Evolutionary conservation across 129 eudicot genomes (phyloP).

Genomic region (Lonicera japonica): DNA sequence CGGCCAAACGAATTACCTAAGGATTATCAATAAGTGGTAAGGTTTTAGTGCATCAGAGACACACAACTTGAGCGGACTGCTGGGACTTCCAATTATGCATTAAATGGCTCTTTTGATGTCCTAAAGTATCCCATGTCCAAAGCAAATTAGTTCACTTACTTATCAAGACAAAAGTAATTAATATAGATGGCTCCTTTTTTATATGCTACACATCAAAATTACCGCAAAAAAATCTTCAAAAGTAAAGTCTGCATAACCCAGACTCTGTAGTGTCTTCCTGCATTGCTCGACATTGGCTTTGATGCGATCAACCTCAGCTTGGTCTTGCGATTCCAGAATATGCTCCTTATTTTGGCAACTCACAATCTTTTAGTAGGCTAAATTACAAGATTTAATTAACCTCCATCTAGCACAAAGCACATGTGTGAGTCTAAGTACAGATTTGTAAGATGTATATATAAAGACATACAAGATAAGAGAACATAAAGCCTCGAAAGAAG

Average conservation of each 20-base stretch:
- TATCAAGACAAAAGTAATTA: neutral
- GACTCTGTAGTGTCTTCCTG: conserved; percentile 72
- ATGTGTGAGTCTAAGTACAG: neutral
- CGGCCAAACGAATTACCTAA: neutral
- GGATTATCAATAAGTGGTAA: neutral
- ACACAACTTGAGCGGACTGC: no score
- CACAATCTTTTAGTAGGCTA: conserved; percentile 9
- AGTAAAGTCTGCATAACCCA: conserved; percentile 91
- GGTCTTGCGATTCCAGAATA: conserved; percentile 82
- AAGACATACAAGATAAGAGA: conserved; percentile 75
- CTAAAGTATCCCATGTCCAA: neutral
- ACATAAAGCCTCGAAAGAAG: conserved; percentile 93
- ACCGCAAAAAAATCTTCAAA: conserved; percentile 94
- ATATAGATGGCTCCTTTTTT: neutral
- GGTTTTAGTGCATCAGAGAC: neutral
- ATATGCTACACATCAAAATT: conserved; percentile 5
- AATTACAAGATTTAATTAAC: conserved; percentile 3
- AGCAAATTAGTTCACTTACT: neutral
- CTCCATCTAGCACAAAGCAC: conserved; percentile 1
- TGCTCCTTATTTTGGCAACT: conserved; percentile 51
- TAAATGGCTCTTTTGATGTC: no score
- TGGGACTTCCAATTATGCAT: neutral
- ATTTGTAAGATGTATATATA: neutral
- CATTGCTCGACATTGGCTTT: conserved; percentile 60
- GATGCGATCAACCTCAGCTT: conserved; percentile 64